Evolutionary conservation across 805 yeast genomes (phyloP), one percentile per base, ranked within the genome.

Genomic region (Candida ortonii): DNA sequence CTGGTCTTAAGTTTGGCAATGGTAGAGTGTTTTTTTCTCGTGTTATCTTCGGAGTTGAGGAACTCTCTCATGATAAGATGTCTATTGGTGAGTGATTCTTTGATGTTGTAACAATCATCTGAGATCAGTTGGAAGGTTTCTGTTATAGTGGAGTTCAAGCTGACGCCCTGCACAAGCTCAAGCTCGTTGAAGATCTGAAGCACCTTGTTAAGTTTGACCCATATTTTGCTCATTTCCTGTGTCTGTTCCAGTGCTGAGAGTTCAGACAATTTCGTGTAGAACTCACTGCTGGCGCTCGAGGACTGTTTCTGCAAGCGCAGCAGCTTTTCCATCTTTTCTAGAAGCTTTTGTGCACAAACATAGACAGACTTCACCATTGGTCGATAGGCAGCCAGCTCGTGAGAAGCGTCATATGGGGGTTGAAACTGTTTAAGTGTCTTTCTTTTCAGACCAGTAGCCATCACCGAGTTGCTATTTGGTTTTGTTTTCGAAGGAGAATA

Each of bases 41-140:
- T 78, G 37, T 69, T 76, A 6, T 78, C 76, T 57, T 89, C 95
- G 2, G 96, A 89, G 52, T 76, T 83, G 20, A 75, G 52, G 33
- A 87, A 66, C 46, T 93, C 98, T 34, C 97, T 73, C 96, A 93
- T 93, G 23, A 90, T 62, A 38, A 93, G 67, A 57, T 93, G 96
- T 39, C 98, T 71, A 61, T 90, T 89, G 0, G 98, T 93, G 35
- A 93, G 66, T 0, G 96, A 82, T 61, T 93, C 98, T 59, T 93
- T 93, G 38, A 89, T 82, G 38, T 83, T 80, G 57, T 81, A 93
- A 11, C 93, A 81, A 49, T 89, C 96, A 41, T 74, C 73, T 3
- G 77, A 65, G 18, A 87, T 64, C 49, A 73, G 66, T 36, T 70
- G 76, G 11, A 87, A 55, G 1, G 83, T 83, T 49, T 90, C 97